Evolutionary conservation across 192 early-diverging fungal species (phyloP).

Genomic region (Radiomyces spectabilis): DNA sequence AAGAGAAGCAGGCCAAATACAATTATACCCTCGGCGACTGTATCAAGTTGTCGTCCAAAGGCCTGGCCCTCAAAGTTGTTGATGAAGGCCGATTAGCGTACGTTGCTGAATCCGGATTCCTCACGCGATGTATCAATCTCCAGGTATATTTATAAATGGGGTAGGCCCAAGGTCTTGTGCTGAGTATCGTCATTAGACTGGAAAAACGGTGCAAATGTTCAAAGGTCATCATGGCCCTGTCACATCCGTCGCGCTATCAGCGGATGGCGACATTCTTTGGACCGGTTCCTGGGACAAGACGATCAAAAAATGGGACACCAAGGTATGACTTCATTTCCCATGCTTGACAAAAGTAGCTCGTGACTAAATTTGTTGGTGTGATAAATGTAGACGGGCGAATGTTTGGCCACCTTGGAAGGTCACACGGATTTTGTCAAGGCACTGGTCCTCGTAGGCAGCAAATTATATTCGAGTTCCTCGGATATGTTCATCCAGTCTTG

Average conservation of each 20-base stretch:
- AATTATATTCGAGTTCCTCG: slow-evolving; percentile 70
- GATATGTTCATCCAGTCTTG: slow-evolving; percentile 77
- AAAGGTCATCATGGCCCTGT: slow-evolving; percentile 68
- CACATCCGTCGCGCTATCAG: slow-evolving; percentile 51
- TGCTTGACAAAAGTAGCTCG: too few relatives aligned
- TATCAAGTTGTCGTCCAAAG: slow-evolving; percentile 56
- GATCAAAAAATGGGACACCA: slow-evolving; percentile 72
- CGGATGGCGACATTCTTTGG: slow-evolving; percentile 53
- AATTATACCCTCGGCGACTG: slow-evolving; percentile 53
- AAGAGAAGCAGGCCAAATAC: slow-evolving; percentile 43
- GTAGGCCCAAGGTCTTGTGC: not conserved
- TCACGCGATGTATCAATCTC: slow-evolving; percentile 60
- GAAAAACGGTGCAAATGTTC: slow-evolving; percentile 41
- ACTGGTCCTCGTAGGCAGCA: slow-evolving; percentile 34
- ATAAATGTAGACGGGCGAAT: slow-evolving; percentile 56
- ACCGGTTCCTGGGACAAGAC: slow-evolving; percentile 97
- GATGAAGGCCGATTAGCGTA: slow-evolving; percentile 36
- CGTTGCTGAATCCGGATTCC: slow-evolving; percentile 67
- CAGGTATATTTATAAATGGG: slow-evolving; percentile 31
- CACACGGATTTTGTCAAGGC: slow-evolving; percentile 93
- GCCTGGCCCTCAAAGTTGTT: slow-evolving; percentile 40
- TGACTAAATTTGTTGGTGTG: too few relatives aligned
- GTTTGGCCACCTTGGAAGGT: slow-evolving; percentile 56
- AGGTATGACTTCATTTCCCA: slow-evolving; percentile 44
- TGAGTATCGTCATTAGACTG: slow-evolving; percentile 27